These are phyloP conservation scores for Dittrichia graveolens DNA, from an alignment of 129 eudicot genomes.

Conservation along the genomic window DNA sequence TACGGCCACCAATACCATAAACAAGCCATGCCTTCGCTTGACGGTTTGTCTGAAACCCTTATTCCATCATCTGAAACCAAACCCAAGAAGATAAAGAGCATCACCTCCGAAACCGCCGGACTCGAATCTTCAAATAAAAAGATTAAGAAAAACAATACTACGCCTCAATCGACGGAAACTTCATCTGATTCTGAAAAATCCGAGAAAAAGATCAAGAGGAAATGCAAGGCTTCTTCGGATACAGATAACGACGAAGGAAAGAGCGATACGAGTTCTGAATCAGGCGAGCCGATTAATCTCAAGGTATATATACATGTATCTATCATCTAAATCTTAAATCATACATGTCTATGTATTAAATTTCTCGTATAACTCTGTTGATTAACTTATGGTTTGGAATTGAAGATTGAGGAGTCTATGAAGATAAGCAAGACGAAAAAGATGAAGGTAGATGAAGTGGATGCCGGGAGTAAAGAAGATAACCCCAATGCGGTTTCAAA, in stretches of 20 bases:
- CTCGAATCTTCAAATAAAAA: slow-evolving; percentile 44
- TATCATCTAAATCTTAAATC: neutral
- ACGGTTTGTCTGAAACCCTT: slow-evolving; percentile 39
- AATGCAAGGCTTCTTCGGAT: slow-evolving; percentile 57
- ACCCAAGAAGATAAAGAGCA: slow-evolving; percentile 40
- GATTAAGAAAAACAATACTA: slow-evolving; percentile 48
- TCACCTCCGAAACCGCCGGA: slow-evolving; percentile 35
- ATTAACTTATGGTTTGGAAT: neutral
- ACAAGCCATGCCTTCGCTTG: slow-evolving; percentile 52
- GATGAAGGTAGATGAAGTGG: slow-evolving; percentile 47
- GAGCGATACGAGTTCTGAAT: slow-evolving; percentile 76
- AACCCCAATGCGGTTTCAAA: slow-evolving; percentile 69
- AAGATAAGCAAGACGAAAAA: slow-evolving; percentile 60
- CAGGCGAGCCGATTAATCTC: slow-evolving; percentile 56
- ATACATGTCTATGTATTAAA: neutral
- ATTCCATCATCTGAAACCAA: slow-evolving; percentile 32
- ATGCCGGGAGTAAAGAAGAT: slow-evolving; percentile 43
- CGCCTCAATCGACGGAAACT: slow-evolving; percentile 19
- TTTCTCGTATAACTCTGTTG: neutral
- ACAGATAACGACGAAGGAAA: slow-evolving; percentile 50
- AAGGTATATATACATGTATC: slow-evolving; percentile 27
- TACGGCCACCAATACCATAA: slow-evolving; percentile 12
- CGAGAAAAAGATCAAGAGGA: slow-evolving; percentile 51
- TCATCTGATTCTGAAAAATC: slow-evolving; percentile 42
- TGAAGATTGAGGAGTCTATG: slow-evolving; percentile 42